Evolutionary conservation across 2,329 filamentous ascomycete species (phyloP).

Genomic region (Fusarium hainanense): DNA sequence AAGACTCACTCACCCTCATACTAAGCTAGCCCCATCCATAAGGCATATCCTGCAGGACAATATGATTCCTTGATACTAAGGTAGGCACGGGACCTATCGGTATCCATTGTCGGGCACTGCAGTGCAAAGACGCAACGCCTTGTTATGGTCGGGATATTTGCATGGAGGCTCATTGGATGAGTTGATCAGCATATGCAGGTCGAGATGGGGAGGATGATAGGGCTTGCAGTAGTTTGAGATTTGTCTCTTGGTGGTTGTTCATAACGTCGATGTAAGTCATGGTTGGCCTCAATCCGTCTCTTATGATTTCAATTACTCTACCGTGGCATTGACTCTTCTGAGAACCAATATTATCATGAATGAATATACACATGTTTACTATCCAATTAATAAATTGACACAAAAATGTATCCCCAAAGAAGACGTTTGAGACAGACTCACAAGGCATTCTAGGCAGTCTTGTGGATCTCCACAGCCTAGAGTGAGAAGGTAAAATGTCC

Average conservation of each 20-base stretch:
- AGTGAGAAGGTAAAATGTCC: slow-evolving; percentile 6
- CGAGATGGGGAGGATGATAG: background rate
- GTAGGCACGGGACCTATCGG: slow-evolving; percentile 29
- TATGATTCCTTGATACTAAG: slow-evolving; percentile 14
- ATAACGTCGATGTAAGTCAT: slow-evolving; percentile 1
- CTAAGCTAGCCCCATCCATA: slow-evolving; percentile 26
- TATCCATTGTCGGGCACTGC: slow-evolving; percentile 20
- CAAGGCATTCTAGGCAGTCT: slow-evolving; percentile 20
- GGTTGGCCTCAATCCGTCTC: background rate
- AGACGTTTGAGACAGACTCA: slow-evolving; percentile 5
- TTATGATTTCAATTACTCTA: background rate
- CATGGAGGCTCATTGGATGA: slow-evolving; percentile 9
- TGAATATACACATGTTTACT: background rate
- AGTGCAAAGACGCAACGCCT: slow-evolving; percentile 11
- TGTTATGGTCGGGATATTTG: slow-evolving; percentile 12
- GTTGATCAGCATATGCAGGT: slow-evolving; percentile 2
- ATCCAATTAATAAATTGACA: background rate
- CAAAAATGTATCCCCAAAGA: background rate
- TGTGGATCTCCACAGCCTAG: slow-evolving; percentile 25
- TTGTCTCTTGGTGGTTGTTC: background rate
- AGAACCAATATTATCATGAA: background rate
- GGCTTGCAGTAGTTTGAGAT: slow-evolving; percentile 13
- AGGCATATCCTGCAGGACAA: slow-evolving; percentile 26
- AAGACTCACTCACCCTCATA: slow-evolving; percentile 13
- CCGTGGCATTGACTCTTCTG: background rate